These are phyloP conservation scores for Collybia sordida DNA, from an alignment of 768 basidiomycete genomes.

Conservation along the genomic window DNA sequence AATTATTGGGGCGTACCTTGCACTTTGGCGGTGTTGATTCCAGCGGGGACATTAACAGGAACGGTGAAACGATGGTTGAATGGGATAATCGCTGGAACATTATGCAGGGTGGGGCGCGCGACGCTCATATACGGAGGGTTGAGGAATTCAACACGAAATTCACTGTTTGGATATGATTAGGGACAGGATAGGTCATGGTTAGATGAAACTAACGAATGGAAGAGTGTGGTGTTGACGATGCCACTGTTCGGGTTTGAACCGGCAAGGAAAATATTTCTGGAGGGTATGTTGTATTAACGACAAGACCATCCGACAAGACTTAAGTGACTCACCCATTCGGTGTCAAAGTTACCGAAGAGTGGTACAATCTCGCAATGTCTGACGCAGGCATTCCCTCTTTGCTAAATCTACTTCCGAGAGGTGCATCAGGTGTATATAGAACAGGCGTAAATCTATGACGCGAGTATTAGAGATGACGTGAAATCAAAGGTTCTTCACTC, in stretches of 20 bases:
- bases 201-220: too few species aligned
- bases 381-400: conserved; percentile 39
- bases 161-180: conserved; percentile 5
- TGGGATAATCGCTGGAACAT: conserved; percentile 33
- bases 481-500: background rate
- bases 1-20: conserved; percentile 20
- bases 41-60: conserved; percentile 28
- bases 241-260: too few species aligned
- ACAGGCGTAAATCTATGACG: conserved; percentile 32
- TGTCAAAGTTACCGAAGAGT: conserved; percentile 57
- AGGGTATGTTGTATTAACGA: conserved; percentile 6
- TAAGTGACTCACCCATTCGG: conserved; percentile 45
- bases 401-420: conserved; percentile 44
- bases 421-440: conserved; percentile 47
- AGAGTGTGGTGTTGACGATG: too few species aligned
- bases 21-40: conserved; percentile 22
- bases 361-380: conserved; percentile 57
- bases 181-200: too few species aligned
- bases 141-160: conserved; percentile 43
- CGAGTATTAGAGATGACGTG: background rate
- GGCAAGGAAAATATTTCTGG: conserved; percentile 1
- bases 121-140: conserved; percentile 42
- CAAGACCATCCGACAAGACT: too few species aligned
- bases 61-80: conserved; percentile 36
- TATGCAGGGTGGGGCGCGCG: conserved; percentile 31